Evolutionary conservation across 306 rosid genomes (phyloP), one percentile per base, ranked within the genome.

Genomic region (Vigna unguiculata): DNA sequence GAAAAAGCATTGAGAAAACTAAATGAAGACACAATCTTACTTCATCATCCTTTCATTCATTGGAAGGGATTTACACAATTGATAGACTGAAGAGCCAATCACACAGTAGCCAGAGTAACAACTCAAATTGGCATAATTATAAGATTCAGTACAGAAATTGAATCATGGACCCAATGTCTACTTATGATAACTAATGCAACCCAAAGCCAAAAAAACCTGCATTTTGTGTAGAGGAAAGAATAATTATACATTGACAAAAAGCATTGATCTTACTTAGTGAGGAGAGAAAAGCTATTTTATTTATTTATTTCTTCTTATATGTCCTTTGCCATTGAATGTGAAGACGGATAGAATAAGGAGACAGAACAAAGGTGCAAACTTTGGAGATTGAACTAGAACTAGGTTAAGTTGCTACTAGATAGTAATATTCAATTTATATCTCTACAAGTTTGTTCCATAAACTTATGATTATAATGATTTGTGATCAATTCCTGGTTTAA

Each of bases 1-100:
- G 19, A 52, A 52, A 78, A 2, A 10, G 16, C 24, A 7, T 36
- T 2, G 25, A 51, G 45, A 54, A 81, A 16, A 73, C 16, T 17
- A 70, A 54, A 24, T 34, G 34, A 76, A 66, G 47, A 55, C 51
- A 74, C 4, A 45, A 79, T 71, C 98, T 87, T 88, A 95, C 99
- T 73, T 83, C 91, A 66, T 82, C 87, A 75, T 86, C 94, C 72
- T 85, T 86, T 71, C 97, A 71, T 96, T 96, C 81, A 84, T 73
- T 43, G 81, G 79, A 78, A 86, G 82, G 69, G 91, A 87, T 17
- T 36, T 4, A 36, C 25, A 62, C 3, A 17, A 36, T 34, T 9
- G 6, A 63, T 17, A 17, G 48, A 36, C 19, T 63, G 28, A 7
- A 36, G 48, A 63, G 48, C 15, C 11, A 34, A 61, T 61, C 46